Conservation (phyloP, 1,284 basidiomycete species). For the Earliella scabrosa region DNA sequence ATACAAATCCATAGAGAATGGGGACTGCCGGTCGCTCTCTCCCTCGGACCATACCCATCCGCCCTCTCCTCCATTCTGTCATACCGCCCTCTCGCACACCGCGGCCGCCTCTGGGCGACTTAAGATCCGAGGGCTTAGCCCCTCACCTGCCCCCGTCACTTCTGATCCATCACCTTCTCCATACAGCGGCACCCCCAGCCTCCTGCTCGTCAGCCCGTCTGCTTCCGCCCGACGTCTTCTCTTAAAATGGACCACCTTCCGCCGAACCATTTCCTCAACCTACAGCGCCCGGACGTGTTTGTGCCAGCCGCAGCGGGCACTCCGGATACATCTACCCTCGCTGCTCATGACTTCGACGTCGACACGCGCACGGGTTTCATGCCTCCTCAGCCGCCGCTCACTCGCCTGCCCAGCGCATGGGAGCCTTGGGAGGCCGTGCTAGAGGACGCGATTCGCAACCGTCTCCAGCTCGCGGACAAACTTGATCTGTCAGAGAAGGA, state of each 20-base stretch:
- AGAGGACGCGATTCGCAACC: conserved; percentile 52
- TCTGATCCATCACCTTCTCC: neutral
- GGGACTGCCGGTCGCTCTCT: neutral
- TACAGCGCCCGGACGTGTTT: conserved; percentile 58
- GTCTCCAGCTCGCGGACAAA: conserved; percentile 62
- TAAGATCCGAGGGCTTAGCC: conserved; percentile 15
- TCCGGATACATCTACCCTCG: conserved; percentile 84
- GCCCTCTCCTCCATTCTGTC: neutral
- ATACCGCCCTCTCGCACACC: no score
- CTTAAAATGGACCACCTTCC: conserved; percentile 39
- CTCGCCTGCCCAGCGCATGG: conserved; percentile 64
- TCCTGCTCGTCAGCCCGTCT: neutral
- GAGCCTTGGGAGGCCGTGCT: conserved; percentile 73
- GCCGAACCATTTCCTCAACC: conserved; percentile 66
- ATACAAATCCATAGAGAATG: neutral
- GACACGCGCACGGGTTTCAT: conserved; percentile 93
- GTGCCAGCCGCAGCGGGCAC: conserved; percentile 43
- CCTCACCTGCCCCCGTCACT: neutral
- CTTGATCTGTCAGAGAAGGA: conserved; percentile 48
- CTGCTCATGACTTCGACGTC: conserved; percentile 94
- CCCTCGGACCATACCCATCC: conserved; percentile 12
- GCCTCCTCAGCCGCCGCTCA: conserved; percentile 79
- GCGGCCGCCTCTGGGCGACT: no score
- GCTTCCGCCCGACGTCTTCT: neutral
- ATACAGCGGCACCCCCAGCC: neutral